Conservation (phyloP, 768 basidiomycete species). For the Lactarius tabidus region DNA sequence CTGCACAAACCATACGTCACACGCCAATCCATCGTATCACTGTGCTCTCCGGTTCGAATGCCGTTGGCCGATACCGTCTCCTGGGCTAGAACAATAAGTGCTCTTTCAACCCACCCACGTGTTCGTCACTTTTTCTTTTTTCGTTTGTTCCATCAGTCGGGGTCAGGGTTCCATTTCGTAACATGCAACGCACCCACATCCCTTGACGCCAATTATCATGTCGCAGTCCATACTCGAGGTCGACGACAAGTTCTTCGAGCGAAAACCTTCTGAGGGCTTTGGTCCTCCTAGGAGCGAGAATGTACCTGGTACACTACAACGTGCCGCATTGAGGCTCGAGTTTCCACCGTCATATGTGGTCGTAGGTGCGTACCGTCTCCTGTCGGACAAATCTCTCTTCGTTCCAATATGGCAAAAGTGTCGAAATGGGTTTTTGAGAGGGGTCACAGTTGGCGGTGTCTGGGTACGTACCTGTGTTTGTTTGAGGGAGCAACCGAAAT, state of each 20-base stretch:
- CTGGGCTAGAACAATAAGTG: too few relatives aligned
- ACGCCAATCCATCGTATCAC: too few relatives aligned
- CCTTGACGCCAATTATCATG: background rate
- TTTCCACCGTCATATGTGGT: conserved; percentile 82
- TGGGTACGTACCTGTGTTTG: conserved; percentile 33
- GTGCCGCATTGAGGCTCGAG: conserved; percentile 58
- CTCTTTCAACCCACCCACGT: too few relatives aligned
- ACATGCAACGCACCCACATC: too few relatives aligned
- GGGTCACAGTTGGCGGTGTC: too few relatives aligned
- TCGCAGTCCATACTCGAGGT: conserved; percentile 7
- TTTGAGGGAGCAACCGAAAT: too few relatives aligned
- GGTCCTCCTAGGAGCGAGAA: conserved; percentile 27
- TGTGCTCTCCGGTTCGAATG: too few relatives aligned
- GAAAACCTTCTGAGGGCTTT: conserved; percentile 9
- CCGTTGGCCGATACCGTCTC: too few relatives aligned
- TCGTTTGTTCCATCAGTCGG: too few relatives aligned
- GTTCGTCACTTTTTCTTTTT: too few relatives aligned
- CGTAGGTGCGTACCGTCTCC: conserved; percentile 82
- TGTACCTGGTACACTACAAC: conserved; percentile 36
- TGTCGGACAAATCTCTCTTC: conserved; percentile 66
- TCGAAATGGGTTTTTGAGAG: conserved; percentile 62
- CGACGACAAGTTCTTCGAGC: background rate
- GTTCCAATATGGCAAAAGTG: conserved; percentile 84
- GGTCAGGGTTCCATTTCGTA: too few relatives aligned
- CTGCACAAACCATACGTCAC: too few relatives aligned